phyloP scores from a whole-genome alignment of 768 basidiomycete genomes.

The Lentinula guzmanii region DNA sequence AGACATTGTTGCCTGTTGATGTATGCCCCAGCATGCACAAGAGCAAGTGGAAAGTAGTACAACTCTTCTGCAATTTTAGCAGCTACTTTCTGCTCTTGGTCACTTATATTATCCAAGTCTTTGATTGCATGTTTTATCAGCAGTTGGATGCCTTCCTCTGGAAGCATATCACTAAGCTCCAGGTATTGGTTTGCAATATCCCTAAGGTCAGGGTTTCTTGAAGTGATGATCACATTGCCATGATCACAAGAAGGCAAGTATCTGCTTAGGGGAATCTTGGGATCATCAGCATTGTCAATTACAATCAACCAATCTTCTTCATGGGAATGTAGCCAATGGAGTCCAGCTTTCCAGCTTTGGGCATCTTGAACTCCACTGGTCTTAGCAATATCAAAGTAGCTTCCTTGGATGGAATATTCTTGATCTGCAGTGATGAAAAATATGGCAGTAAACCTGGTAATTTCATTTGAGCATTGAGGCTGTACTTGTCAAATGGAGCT shows the following conservation, averaged over 20 bases:
- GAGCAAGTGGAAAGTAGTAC: background rate
- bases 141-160: background rate
- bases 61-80: background rate
- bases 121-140: background rate
- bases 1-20: background rate
- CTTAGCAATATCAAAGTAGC: background rate
- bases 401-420: background rate
- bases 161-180: background rate
- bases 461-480: background rate
- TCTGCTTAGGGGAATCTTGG: background rate
- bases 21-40: conserved; percentile 4
- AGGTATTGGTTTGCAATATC: background rate
- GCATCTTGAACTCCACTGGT: background rate
- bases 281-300: conserved; percentile 10
- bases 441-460: background rate
- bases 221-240: conserved; percentile 9
- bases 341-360: background rate
- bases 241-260: conserved; percentile 5
- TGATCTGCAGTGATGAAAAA: background rate
- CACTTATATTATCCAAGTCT: background rate
- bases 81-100: background rate
- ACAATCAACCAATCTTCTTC: conserved; percentile 6
- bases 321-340: background rate
- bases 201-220: background rate
- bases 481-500: background rate